phyloP scores from a whole-genome alignment of 1,139 yeast genomes.

The Meyerozyma carpophila region DNA sequence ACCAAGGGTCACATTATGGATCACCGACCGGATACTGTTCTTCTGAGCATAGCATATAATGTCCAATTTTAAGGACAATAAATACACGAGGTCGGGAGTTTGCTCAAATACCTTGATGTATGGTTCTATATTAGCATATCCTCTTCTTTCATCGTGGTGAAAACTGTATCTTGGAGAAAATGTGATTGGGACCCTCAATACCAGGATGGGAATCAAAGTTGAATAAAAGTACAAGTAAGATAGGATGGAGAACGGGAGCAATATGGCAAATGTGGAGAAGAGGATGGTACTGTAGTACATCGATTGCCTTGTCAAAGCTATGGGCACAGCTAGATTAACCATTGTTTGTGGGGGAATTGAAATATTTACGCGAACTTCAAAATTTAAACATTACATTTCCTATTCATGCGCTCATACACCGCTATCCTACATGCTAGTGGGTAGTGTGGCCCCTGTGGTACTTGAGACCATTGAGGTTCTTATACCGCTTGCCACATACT shows the following conservation, averaged over 20 bases:
- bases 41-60: neutral
- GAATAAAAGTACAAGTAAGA: constrained; percentile 23
- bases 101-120: neutral
- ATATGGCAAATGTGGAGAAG: constrained; percentile 13
- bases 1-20: neutral
- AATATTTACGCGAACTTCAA: neutral
- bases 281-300: constrained; percentile 7
- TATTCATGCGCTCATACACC: neutral
- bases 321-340: neutral
- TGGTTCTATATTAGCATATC: neutral
- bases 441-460: constrained; percentile 98
- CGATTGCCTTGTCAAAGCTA: neutral
- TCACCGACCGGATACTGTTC: neutral
- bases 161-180: neutral
- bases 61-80: constrained; percentile 2
- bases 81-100: constrained; percentile 6
- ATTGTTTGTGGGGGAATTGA: neutral
- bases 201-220: constrained; percentile 17
- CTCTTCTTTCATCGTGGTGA: neutral
- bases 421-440: constrained; percentile 43
- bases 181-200: constrained; percentile 9
- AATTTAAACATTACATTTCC: neutral
- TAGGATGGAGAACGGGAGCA: constrained; percentile 22
- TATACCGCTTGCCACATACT: constrained; percentile 95
- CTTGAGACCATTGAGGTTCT: constrained; percentile 91